These are phyloP conservation scores for Coemansia aciculifera DNA, from an alignment of 192 early-diverging fungal genomes.

Conservation along the genomic window DNA sequence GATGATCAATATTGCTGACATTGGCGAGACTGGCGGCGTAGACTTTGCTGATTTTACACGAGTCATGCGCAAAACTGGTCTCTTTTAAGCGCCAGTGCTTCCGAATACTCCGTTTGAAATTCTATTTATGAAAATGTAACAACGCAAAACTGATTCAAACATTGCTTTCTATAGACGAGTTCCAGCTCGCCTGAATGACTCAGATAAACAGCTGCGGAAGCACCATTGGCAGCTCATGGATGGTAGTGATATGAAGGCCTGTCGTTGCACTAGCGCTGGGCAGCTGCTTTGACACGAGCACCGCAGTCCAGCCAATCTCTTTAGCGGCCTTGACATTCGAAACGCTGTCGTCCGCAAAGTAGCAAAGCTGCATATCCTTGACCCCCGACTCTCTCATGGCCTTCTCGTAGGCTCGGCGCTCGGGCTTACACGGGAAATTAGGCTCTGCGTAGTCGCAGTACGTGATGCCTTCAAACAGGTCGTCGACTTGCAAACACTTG, in stretches of 20 bases:
- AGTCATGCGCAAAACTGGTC: conserved; percentile 61
- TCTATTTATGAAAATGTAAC: conserved; percentile 16
- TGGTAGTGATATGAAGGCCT: conserved; percentile 59
- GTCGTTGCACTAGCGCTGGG: conserved; percentile 19
- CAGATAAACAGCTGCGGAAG: conserved; percentile 60
- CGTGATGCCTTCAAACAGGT: conserved; percentile 75
- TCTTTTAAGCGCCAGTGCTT: conserved; percentile 38
- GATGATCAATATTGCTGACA: conserved; percentile 70
- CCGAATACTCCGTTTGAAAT: not conserved
- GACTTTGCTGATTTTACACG: conserved; percentile 65
- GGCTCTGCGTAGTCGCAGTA: conserved; percentile 71
- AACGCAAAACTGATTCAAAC: not conserved
- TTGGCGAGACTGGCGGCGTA: conserved; percentile 63
- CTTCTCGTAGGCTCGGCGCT: conserved; percentile 51
- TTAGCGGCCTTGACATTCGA: conserved; percentile 65
- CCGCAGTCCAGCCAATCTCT: conserved; percentile 54
- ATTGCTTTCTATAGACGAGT: not conserved
- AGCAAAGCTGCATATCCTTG: conserved; percentile 59
- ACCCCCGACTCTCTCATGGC: conserved; percentile 72
- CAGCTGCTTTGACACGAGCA: conserved; percentile 47
- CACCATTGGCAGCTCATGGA: conserved; percentile 63
- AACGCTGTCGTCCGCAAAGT: conserved; percentile 75
- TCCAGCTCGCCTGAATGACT: not conserved
- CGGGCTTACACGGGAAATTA: conserved; percentile 76
- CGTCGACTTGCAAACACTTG: conserved; percentile 60